A percentile compares a stretch with the other conserved stretches of the same genome.
phyloP scores from a whole-genome alignment of 352 stramenopile species.

The Phytopythium litorale region DNA sequence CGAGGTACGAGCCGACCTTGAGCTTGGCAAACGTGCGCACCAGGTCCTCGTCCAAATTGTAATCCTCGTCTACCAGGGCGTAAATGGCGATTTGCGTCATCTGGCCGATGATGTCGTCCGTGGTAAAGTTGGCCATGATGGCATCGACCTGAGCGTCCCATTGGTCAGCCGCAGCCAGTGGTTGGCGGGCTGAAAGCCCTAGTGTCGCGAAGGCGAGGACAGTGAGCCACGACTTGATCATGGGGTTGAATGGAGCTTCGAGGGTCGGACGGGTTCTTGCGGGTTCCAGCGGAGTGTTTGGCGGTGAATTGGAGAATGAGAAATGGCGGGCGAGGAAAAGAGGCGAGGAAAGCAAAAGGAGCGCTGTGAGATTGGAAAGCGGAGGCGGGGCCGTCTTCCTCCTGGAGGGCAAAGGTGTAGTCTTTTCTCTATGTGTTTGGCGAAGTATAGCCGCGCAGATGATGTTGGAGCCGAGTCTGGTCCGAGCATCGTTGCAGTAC shows the following conservation, averaged over 20 bases:
- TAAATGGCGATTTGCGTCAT: conserved; percentile 84
- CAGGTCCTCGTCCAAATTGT: conserved; percentile 11
- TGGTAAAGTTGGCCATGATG: conserved; percentile 22
- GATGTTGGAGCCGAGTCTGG: background rate
- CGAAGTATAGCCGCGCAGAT: background rate
- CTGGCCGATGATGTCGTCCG: conserved; percentile 52
- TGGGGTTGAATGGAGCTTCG: conserved; percentile 9
- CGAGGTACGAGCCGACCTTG: conserved; percentile 80
- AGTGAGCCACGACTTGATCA: conserved; percentile 30
- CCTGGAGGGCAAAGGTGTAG: background rate
- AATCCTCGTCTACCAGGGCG: conserved; percentile 31
- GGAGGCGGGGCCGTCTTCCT: no score
- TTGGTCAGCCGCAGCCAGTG: conserved; percentile 17
- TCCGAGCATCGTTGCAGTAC: background rate
- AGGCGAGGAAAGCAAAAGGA: background rate
- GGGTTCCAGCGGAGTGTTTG: conserved; percentile 1
- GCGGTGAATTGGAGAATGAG: conserved; percentile 20
- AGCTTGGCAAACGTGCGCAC: conserved; percentile 36
- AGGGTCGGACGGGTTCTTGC: background rate
- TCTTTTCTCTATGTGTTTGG: background rate
- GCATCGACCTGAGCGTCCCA: conserved; percentile 29
- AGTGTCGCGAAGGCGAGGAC: conserved; percentile 19
- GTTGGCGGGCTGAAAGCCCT: conserved; percentile 10
- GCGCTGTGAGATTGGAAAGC: no score
- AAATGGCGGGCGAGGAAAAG: background rate